Base-by-base conservation (phyloP, 192 early-diverging fungal species). In the Linnemannia hyalina region DNA sequence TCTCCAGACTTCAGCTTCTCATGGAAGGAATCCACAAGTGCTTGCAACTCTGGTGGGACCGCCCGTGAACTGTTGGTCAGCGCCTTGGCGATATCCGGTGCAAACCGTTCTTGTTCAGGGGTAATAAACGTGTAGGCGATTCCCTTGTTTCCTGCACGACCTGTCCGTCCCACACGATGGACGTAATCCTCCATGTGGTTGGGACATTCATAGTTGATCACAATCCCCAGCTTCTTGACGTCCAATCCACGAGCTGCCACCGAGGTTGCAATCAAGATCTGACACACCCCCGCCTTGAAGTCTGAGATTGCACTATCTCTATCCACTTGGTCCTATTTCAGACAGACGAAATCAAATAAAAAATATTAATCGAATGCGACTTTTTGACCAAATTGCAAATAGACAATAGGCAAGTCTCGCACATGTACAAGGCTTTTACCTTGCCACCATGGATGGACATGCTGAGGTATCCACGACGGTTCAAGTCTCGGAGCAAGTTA, bases 161-260 rank as follows among this genome's bases (percentile, higher is more conserved):
- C 99, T 0, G 99, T 99, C 52, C 99, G 92, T 9, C 99, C 99
- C 23, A 98, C 97, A 60, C 99, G 97, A 88, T 99, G 99, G 3
- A 99, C 97, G 88, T 99, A 97, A 73, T 99, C 99, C 78, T 99
- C 99, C 93, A 97, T 96, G 74, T 99, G 97, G 89, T 98, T 97
- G 13, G 99, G 99, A 68, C 96, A 96, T 78, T 99, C 99, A 78
- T 96, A 99, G 88, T 99, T 99, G 70, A 99, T 91, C 9, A 99
- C 98, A 36, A 97, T 88, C 68, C 95, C 98, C 3, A 99, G 89
- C 18, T 97, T 94, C 77, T 98, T 98, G 18, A 99, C 98, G 82
- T 99, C 98, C 63, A 99, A 82, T 13, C 98, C 98, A 74, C 98
- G 95, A 1, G 98, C 97, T 22, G 98, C 98, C 9, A 99, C 97